A percentile compares a stretch with the other conserved stretches of the same genome.
Conservation (phyloP, 495 filamentous ascomycete genomes). For the Lentithecium fluviatile region DNA sequence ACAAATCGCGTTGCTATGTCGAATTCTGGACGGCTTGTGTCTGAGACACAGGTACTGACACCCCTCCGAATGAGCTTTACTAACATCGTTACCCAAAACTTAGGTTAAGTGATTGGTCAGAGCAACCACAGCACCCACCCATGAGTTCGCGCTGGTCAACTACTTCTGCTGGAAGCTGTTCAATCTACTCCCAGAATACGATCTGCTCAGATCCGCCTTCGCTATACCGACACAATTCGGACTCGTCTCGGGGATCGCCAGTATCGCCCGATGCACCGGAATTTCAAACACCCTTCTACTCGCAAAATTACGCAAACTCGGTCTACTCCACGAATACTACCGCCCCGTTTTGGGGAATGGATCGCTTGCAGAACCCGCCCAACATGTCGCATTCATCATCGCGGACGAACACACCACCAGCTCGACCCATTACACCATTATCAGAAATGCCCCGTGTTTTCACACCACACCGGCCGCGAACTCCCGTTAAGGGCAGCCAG, state of each 20-base stretch:
- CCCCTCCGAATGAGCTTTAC: too few species aligned
- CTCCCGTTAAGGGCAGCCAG: slow-evolving; percentile 3
- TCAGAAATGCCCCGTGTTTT: not conserved
- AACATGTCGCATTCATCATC: not conserved
- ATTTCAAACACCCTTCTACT: not conserved
- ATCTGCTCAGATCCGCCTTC: slow-evolving; percentile 15
- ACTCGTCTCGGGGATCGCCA: slow-evolving; percentile 2
- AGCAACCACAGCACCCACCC: slow-evolving; percentile 8
- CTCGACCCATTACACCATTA: not conserved
- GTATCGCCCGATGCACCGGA: not conserved
- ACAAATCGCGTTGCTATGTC: too few species aligned
- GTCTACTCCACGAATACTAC: not conserved
- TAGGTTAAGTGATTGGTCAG: slow-evolving; percentile 10
- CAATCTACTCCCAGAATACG: slow-evolving; percentile 24
- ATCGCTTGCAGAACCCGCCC: not conserved
- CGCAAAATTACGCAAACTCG: not conserved
- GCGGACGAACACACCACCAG: not conserved
- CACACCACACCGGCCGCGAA: slow-evolving; percentile 6
- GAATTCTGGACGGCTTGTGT: too few species aligned
- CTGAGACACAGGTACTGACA: too few species aligned
- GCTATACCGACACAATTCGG: slow-evolving; percentile 28
- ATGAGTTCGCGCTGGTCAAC: slow-evolving; percentile 15
- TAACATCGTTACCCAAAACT: too few species aligned
- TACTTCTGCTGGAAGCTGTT: slow-evolving; percentile 16
- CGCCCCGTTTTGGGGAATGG: not conserved